Conservation (phyloP, 495 filamentous ascomycete genomes). For the Neurospora sp. region DNA sequence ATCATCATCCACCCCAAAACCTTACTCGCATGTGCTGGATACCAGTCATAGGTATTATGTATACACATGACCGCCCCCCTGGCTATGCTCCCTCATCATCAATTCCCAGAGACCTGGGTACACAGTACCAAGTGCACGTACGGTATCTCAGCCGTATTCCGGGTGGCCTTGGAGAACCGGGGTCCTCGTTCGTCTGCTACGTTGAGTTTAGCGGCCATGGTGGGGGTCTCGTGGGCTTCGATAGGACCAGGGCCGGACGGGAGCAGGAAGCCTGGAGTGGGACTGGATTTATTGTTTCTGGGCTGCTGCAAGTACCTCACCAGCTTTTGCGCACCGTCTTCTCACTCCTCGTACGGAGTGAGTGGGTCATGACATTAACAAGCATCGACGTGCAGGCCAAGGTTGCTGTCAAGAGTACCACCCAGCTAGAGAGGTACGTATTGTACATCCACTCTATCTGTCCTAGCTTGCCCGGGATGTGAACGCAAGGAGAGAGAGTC, state of each 20-base stretch:
- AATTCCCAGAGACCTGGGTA: neutral
- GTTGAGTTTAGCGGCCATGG: neutral
- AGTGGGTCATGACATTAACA: neutral
- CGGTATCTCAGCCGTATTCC: neutral
- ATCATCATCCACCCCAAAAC: neutral
- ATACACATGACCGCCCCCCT: neutral
- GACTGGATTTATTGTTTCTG: neutral
- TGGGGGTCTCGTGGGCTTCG: neutral
- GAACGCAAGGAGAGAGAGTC: neutral
- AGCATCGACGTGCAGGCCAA: neutral
- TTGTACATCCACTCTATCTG: constrained; percentile 1
- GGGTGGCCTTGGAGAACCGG: neutral
- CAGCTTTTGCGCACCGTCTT: neutral
- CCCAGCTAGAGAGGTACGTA: neutral
- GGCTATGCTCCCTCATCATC: neutral
- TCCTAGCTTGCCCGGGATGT: neutral
- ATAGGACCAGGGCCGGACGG: neutral
- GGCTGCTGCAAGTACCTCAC: neutral
- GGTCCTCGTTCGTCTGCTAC: neutral
- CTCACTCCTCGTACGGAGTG: neutral
- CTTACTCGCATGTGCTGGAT: neutral
- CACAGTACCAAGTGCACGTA: neutral
- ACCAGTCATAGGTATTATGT: neutral
- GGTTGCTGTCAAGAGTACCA: neutral
- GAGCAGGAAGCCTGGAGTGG: neutral